phyloP scores from a whole-genome alignment of 805 yeast species.

The Lachancea cidri region DNA sequence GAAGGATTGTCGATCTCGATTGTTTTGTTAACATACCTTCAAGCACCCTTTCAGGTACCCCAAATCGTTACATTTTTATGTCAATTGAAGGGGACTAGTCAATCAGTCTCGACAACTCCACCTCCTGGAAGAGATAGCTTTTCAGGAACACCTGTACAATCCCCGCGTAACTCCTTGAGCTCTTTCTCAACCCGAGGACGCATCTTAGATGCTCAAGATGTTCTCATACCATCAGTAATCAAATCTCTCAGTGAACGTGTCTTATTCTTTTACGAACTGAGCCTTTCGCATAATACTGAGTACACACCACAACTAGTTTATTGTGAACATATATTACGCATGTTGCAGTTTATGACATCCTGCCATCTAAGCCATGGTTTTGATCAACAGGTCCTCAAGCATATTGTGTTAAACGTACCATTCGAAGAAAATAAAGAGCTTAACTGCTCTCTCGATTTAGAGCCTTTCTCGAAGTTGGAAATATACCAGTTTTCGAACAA shows the following conservation, averaged over 20 bases:
- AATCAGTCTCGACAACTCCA: background rate
- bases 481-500: conserved; percentile 47
- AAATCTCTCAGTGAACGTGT: conserved; percentile 36
- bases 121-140: conserved; percentile 22
- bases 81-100: conserved; percentile 26
- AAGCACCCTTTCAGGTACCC: conserved; percentile 27
- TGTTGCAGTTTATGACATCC: conserved; percentile 52
- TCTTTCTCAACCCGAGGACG: conserved; percentile 10
- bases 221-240: conserved; percentile 35
- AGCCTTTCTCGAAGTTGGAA: conserved; percentile 34
- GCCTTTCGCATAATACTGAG: conserved; percentile 59
- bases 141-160: conserved; percentile 33
- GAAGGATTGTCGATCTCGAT: conserved; percentile 73
- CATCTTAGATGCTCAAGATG: conserved; percentile 17
- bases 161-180: conserved; percentile 47
- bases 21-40: conserved; percentile 52
- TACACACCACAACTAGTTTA: conserved; percentile 77
- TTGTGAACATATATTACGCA: conserved; percentile 65
- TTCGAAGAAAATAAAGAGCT: conserved; percentile 14
- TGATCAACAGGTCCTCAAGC: conserved; percentile 37
- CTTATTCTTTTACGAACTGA: conserved; percentile 42
- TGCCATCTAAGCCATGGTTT: conserved; percentile 47
- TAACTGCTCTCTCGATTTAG: conserved; percentile 1
- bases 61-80: conserved; percentile 31
- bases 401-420: conserved; percentile 39